Evolutionary conservation across 2,329 filamentous ascomycete genomes (phyloP).

Genomic region (Pyrenochaeta sp.): DNA sequence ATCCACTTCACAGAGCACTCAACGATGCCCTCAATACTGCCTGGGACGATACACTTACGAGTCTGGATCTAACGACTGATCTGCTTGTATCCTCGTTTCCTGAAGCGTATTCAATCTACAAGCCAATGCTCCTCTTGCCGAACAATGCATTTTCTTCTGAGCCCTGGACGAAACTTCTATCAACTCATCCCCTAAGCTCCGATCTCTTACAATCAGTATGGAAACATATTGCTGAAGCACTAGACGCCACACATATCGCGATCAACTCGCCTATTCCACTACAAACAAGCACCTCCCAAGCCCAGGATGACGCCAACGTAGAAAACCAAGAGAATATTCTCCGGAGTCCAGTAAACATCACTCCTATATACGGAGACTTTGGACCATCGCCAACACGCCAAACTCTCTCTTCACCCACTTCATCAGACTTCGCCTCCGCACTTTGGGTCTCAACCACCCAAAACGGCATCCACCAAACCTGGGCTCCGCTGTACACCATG

Average conservation of each 20-base stretch:
- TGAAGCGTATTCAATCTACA: slow-evolving; percentile 63
- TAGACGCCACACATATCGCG: slow-evolving; percentile 65
- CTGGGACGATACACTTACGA: slow-evolving; percentile 16
- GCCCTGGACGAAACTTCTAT: slow-evolving; percentile 46
- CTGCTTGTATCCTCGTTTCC: slow-evolving; percentile 37
- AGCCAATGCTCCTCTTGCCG: slow-evolving; percentile 65
- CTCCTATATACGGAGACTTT: slow-evolving; percentile 78
- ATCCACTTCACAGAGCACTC: slow-evolving; percentile 34
- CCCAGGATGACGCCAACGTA: background rate
- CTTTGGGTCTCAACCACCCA: slow-evolving; percentile 84
- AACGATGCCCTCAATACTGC: slow-evolving; percentile 20
- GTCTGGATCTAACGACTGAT: slow-evolving; percentile 20
- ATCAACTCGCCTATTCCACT: slow-evolving; percentile 65
- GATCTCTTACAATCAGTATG: slow-evolving; percentile 34
- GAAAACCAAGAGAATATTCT: slow-evolving; percentile 67
- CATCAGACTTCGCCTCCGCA: slow-evolving; percentile 68
- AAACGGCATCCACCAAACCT: slow-evolving; percentile 79
- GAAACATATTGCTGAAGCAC: slow-evolving; percentile 42
- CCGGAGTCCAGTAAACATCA: slow-evolving; percentile 75
- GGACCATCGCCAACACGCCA: slow-evolving; percentile 57
- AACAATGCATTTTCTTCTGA: slow-evolving; percentile 53
- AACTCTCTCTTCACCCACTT: slow-evolving; percentile 31
- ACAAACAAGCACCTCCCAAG: slow-evolving; percentile 10
- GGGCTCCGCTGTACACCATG: slow-evolving; percentile 93
- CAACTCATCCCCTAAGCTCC: slow-evolving; percentile 30